These are phyloP conservation scores for Boletus nobilissimus DNA, from an alignment of 1,284 basidiomycete species.

Conservation along the genomic window DNA sequence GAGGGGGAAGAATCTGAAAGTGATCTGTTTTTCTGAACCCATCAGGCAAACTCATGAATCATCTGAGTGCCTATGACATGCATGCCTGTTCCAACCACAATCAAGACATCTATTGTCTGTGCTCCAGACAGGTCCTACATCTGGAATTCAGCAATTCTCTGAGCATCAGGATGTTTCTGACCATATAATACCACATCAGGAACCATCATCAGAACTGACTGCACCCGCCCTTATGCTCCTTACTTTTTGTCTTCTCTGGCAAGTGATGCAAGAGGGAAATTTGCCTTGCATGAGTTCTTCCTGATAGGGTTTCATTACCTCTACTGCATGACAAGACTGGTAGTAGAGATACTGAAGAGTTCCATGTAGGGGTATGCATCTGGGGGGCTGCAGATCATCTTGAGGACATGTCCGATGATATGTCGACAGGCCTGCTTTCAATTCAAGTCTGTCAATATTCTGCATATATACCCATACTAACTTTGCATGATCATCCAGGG, in stretches of 20 bases:
- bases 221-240: background rate
- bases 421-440: constrained; percentile 15
- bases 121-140: background rate
- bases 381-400: background rate
- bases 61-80: background rate
- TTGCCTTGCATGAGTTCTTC: background rate
- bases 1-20: background rate
- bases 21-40: background rate
- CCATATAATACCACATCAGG: background rate
- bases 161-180: background rate
- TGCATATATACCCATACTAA: constrained; percentile 27
- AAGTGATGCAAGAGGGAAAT: background rate
- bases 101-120: background rate
- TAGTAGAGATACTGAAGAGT: background rate
- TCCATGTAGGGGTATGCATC: constrained; percentile 17
- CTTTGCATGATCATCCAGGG: background rate
- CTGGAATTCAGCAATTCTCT: background rate
- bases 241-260: background rate
- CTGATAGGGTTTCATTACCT: background rate
- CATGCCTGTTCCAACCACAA: background rate
- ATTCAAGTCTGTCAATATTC: constrained; percentile 29
- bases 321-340: background rate
- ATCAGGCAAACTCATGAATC: background rate
- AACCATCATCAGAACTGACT: background rate
- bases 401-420: constrained; percentile 13